A percentile compares a stretch with the other conserved stretches of the same genome.
phyloP scores from a whole-genome alignment of 495 filamentous ascomycete species.

The Halenospora varia region DNA sequence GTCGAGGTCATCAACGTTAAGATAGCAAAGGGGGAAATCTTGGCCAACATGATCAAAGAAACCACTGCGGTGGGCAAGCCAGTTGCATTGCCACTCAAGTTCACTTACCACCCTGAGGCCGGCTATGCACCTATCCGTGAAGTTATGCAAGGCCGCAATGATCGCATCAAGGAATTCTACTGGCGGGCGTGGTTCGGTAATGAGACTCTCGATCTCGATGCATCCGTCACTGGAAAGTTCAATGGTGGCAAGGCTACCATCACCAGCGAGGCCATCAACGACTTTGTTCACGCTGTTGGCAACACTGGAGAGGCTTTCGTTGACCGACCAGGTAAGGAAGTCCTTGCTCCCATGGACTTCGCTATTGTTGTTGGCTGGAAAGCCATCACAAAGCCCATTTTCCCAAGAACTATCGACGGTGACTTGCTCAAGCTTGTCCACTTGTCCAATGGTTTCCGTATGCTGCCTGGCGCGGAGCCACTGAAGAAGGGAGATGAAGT shows the following conservation, averaged over 20 bases:
- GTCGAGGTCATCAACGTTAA: conserved; percentile 83
- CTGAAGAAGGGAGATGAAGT: conserved; percentile 91
- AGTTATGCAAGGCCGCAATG: conserved; percentile 90
- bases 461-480: conserved; percentile 93
- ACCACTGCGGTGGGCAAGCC: conserved; percentile 76
- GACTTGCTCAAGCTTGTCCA: conserved; percentile 94
- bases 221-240: conserved; percentile 77
- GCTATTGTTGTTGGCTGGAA: conserved; percentile 99
- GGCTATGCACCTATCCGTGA: conserved; percentile 95
- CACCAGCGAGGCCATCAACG: conserved; percentile 87
- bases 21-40: conserved; percentile 70
- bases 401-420: conserved; percentile 90
- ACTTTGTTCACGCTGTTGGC: conserved; percentile 96
- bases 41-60: conserved; percentile 82
- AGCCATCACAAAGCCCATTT: conserved; percentile 97
- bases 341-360: conserved; percentile 97
- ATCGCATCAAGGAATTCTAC: conserved; percentile 97
- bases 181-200: conserved; percentile 95
- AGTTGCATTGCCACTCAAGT: conserved; percentile 74
- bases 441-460: conserved; percentile 94
- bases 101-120: conserved; percentile 88
- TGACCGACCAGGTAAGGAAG: conserved; percentile 89
- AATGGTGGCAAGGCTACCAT: conserved; percentile 82
- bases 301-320: conserved; percentile 99
- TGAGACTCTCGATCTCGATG: conserved; percentile 78